phyloP scores from a whole-genome alignment of 257 asterid genomes.

The Przewalskia tangutica region DNA sequence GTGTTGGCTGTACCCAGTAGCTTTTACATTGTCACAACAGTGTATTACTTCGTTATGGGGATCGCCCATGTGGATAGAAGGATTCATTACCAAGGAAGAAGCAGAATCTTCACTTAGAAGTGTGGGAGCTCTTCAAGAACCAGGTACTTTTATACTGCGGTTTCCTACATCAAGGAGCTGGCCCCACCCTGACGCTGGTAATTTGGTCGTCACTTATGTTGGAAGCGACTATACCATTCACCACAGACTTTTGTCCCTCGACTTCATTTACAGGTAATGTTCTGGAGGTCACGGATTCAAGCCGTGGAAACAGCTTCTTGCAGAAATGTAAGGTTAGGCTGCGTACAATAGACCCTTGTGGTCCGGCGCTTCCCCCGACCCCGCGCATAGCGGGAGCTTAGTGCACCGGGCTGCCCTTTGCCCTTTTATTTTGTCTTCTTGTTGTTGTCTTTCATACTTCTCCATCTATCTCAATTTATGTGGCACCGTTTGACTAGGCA shows the following conservation, averaged over 20 bases:
- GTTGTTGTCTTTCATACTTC: background rate
- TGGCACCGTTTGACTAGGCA: no score
- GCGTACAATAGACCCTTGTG: no score
- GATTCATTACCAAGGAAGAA: slow-evolving; percentile 86
- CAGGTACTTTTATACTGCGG: slow-evolving; percentile 76
- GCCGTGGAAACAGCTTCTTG: no score
- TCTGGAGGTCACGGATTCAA: background rate
- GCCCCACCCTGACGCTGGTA: slow-evolving; percentile 99
- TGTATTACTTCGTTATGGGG: slow-evolving; percentile 49
- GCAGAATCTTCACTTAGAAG: slow-evolving; percentile 60
- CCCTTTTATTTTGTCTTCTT: background rate
- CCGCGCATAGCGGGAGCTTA: no score
- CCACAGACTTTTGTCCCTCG: slow-evolving; percentile 58
- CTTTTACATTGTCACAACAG: slow-evolving; percentile 51
- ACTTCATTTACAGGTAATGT: slow-evolving; percentile 42
- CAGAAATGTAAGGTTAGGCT: no score
- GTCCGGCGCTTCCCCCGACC: no score
- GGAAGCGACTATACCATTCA: slow-evolving; percentile 56
- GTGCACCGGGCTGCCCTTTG: no score
- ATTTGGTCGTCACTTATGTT: slow-evolving; percentile 62
- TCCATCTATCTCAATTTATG: no score
- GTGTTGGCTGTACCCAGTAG: slow-evolving; percentile 92
- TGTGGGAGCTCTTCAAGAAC: slow-evolving; percentile 43
- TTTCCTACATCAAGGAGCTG: slow-evolving; percentile 92
- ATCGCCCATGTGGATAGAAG: slow-evolving; percentile 76